A percentile compares a stretch with the other conserved stretches of the same genome.
These are phyloP conservation scores for Lasiosphaeria ovina DNA, from an alignment of 495 filamentous ascomycete genomes.

Conservation along the genomic window DNA sequence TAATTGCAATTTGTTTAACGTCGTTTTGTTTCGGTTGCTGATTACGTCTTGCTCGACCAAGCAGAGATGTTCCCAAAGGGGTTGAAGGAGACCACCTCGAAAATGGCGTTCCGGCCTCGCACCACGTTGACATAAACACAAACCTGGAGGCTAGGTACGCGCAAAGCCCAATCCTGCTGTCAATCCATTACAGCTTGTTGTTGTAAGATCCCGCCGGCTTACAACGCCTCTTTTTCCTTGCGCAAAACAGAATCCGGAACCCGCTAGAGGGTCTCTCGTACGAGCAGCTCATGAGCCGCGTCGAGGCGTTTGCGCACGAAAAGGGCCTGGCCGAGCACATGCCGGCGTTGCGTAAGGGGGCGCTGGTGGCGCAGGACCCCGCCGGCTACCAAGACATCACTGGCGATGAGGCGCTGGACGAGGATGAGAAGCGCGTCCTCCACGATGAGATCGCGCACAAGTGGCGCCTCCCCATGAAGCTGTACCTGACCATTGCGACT, in stretches of 20 bases:
- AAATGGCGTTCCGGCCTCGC: slow-evolving; percentile 23
- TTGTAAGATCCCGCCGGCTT: background rate
- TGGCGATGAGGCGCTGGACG: slow-evolving; percentile 50
- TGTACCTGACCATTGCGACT: slow-evolving; percentile 63
- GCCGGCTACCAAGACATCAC: slow-evolving; percentile 48
- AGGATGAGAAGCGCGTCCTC: slow-evolving; percentile 54
- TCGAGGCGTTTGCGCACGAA: slow-evolving; percentile 53
- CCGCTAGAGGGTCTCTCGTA: slow-evolving; percentile 57
- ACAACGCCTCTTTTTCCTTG: no score
- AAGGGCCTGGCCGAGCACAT: slow-evolving; percentile 51
- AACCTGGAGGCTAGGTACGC: slow-evolving; percentile 48
- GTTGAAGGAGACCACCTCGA: slow-evolving; percentile 35
- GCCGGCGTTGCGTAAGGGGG: slow-evolving; percentile 55
- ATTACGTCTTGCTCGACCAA: background rate
- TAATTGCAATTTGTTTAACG: background rate
- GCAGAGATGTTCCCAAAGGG: slow-evolving; percentile 23
- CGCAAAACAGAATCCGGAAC: slow-evolving; percentile 40
- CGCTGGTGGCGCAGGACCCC: slow-evolving; percentile 65
- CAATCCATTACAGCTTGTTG: background rate
- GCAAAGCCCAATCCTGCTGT: background rate
- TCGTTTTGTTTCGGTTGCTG: background rate
- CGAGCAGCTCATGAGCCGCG: slow-evolving; percentile 51
- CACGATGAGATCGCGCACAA: slow-evolving; percentile 57
- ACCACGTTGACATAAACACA: slow-evolving; percentile 42
- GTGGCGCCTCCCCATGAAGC: slow-evolving; percentile 61